phyloP scores from a whole-genome alignment of 305 asterid species.

The Andrographis paniculata region DNA sequence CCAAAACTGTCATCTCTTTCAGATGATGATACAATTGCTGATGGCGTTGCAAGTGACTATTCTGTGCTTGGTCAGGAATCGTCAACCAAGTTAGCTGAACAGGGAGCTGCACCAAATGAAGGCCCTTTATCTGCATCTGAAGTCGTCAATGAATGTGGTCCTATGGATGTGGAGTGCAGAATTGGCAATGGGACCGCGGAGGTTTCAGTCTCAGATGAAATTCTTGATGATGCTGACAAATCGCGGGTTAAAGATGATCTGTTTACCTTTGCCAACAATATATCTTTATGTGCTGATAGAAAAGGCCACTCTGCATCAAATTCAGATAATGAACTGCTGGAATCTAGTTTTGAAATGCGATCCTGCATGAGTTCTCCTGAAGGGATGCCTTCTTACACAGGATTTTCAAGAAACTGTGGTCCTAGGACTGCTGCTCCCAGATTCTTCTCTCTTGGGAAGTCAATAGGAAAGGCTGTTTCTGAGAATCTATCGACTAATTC shows the following conservation, averaged over 20 bases:
- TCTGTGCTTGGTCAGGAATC: slow-evolving; percentile 27
- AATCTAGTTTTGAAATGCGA: slow-evolving; percentile 27
- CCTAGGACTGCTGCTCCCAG: slow-evolving; percentile 25
- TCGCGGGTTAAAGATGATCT: slow-evolving; percentile 22
- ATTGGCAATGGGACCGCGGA: slow-evolving; percentile 19
- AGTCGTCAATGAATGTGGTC: slow-evolving; percentile 19
- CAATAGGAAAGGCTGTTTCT: slow-evolving; percentile 21
- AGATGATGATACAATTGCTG: slow-evolving; percentile 28
- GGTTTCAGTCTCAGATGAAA: slow-evolving; percentile 21
- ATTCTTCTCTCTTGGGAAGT: slow-evolving; percentile 17
- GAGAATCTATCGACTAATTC: slow-evolving; percentile 19
- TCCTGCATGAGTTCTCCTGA: slow-evolving; percentile 43
- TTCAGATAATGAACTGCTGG: slow-evolving; percentile 31
- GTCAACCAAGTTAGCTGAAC: slow-evolving; percentile 21
- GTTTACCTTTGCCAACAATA: slow-evolving; percentile 17
- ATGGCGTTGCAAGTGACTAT: slow-evolving; percentile 21
- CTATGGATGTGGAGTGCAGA: slow-evolving; percentile 15
- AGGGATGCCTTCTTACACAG: slow-evolving; percentile 29
- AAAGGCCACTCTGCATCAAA: slow-evolving; percentile 22
- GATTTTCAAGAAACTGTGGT: slow-evolving; percentile 18
- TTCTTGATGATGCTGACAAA: slow-evolving; percentile 21
- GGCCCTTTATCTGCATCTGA: slow-evolving; percentile 19
- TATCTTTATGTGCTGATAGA: slow-evolving; percentile 24
- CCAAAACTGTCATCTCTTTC: slow-evolving; percentile 23
- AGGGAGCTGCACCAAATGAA: slow-evolving; percentile 30